Percentiles rank a stretch among this genome's conserved stretches.
Evolutionary conservation across 2,329 filamentous ascomycete genomes (phyloP).

Genomic region (Berkeleyomyces rouxiae): DNA sequence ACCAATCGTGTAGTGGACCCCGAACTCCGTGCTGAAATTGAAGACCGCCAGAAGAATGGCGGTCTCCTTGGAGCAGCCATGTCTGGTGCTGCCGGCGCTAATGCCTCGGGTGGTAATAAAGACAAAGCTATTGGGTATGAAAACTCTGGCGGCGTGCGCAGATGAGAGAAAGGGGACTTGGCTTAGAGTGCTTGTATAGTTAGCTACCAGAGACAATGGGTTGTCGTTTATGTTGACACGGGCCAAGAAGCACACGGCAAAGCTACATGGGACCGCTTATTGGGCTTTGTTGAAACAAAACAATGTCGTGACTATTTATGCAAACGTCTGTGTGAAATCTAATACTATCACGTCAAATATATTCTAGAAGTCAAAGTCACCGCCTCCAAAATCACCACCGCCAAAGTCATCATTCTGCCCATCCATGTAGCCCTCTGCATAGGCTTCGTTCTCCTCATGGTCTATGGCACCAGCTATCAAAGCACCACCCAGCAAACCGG

Average conservation of each 20-base stretch:
- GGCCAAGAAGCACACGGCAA: no score
- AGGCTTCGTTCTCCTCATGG: constrained; percentile 42
- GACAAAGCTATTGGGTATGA: constrained; percentile 20
- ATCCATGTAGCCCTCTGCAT: constrained; percentile 27
- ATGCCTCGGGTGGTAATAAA: constrained; percentile 34
- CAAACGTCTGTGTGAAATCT: neutral
- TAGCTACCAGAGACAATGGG: neutral
- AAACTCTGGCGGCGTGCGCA: constrained; percentile 23
- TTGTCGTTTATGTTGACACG: neutral
- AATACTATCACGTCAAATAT: neutral
- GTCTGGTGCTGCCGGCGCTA: constrained; percentile 35
- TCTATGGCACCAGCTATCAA: constrained; percentile 53
- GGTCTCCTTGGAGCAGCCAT: constrained; percentile 51
- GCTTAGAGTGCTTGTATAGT: neutral
- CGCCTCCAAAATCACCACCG: constrained; percentile 18
- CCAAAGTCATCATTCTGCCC: constrained; percentile 19
- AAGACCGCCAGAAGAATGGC: constrained; percentile 68
- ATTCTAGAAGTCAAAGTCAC: constrained; percentile 25
- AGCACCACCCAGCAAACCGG: constrained; percentile 63
- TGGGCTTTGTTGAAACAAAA: neutral
- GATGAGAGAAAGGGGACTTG: constrained; percentile 13
- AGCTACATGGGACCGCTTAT: no score
- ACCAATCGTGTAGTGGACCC: constrained; percentile 60
- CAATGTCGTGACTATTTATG: neutral
- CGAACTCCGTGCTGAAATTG: constrained; percentile 85